Evolutionary conservation across 164 flowering plant species (phyloP).

Genomic region (Magnolia changhungtana): DNA sequence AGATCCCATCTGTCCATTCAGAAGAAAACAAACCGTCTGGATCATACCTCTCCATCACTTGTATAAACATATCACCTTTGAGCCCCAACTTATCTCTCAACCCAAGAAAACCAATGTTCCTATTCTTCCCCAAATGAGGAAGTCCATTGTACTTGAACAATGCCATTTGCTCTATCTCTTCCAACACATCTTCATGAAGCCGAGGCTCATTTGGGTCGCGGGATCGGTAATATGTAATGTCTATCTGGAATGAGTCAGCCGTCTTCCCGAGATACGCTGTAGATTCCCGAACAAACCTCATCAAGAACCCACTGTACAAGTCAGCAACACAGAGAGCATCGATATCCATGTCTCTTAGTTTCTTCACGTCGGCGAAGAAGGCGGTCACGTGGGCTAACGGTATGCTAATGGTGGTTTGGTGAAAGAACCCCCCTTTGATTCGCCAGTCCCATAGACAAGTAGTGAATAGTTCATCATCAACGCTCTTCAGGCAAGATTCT

Average conservation of each 20-base stretch:
- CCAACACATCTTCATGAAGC: constrained; percentile 12
- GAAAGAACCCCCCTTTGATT: constrained; percentile 3
- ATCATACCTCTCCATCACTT: constrained; percentile 9
- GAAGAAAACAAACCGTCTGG: constrained; percentile 1
- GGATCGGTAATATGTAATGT: constrained; percentile 11
- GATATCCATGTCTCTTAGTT: constrained; percentile 8
- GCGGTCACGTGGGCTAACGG: not conserved
- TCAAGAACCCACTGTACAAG: constrained; percentile 7
- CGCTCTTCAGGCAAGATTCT: constrained; percentile 11
- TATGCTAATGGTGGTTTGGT: constrained; percentile 13
- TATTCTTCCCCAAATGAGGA: constrained; percentile 17
- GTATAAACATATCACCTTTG: constrained; percentile 2
- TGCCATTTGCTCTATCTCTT: constrained; percentile 15
- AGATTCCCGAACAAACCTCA: constrained; percentile 6
- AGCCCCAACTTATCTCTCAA: not conserved
- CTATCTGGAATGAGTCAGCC: constrained; percentile 9
- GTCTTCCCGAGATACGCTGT: constrained; percentile 15
- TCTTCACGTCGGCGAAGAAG: constrained; percentile 10
- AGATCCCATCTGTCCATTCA: not conserved
- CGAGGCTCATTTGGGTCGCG: constrained; percentile 7
- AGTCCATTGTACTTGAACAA: constrained; percentile 14
- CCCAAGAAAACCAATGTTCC: constrained; percentile 10
- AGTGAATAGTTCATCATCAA: constrained; percentile 3
- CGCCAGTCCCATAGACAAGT: constrained; percentile 11
- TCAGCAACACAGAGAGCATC: constrained; percentile 7